Evolutionary conservation across 257 asterid genomes (phyloP), one percentile per base, ranked within the genome.

Genomic region (Craterostigma plantagineum): DNA sequence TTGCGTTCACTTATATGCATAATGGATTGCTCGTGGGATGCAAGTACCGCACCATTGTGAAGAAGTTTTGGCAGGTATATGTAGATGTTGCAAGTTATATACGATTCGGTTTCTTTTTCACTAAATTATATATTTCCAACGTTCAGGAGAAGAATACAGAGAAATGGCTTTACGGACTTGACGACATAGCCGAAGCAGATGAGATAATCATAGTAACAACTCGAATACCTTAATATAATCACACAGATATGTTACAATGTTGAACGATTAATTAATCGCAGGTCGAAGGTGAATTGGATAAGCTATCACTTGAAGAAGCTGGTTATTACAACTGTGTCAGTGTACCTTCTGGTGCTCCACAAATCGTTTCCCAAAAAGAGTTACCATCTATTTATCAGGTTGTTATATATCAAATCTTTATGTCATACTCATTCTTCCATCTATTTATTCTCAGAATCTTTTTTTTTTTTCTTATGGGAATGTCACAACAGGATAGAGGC

Each of bases 261-360:
- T 35, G 53, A n/a, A 17, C 51, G 4, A 16, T n/a, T 18, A 16
- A 9, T 7, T 43, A 11, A 43, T 39, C 12, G 42, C 56, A 81
- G 94, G 94, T 77, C 58, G 94, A 81, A 66, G 92, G 94, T 48
- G 94, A 81, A 62, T 34, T 75, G 7, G 94, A 81, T 65, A 81
- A 81, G 67, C 70, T 81, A 52, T 81, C 94, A 10, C 35, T 81
- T 48, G 85, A 75, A 58, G 94, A 78, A 68, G 92, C 84, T 52
- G 92, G 94, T 49, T 63, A 54, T 63, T 36, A 11, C 42, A 77
- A 77, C 45, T 81, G 94, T 23, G 81, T 75, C 51, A 79, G 92
- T 53, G 94, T 81, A 48, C 94, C 92, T 9, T 60, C 62, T 16
- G 94, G 92, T 45, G 92, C 94, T 23, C 94, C 92, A 35, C 92